A percentile compares a stretch with the other conserved stretches of the same genome.
Conservation (phyloP, 768 basidiomycete genomes). For the Trichaptum fuscoviolaceum region DNA sequence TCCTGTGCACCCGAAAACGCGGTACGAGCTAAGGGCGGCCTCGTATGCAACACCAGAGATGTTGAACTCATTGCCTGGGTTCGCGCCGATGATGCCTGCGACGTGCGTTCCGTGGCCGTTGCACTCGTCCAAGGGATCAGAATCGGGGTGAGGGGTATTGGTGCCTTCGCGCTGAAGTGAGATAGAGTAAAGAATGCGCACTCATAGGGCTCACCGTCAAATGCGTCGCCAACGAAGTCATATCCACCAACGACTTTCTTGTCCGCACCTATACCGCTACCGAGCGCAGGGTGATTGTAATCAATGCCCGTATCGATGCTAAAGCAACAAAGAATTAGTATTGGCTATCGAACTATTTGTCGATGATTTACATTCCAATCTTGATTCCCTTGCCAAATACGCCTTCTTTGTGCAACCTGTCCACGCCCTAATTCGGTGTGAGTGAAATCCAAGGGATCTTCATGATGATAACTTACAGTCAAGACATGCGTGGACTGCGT, state of each 20-base stretch:
- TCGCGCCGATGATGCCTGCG: slow-evolving; percentile 57
- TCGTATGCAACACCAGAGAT: slow-evolving; percentile 66
- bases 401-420: slow-evolving; percentile 58
- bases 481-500: slow-evolving; percentile 47
- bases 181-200: neutral
- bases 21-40: slow-evolving; percentile 47
- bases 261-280: slow-evolving; percentile 50
- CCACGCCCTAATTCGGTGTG: slow-evolving; percentile 41
- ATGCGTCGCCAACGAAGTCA: slow-evolving; percentile 55
- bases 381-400: slow-evolving; percentile 61
- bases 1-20: slow-evolving; percentile 58
- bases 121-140: slow-evolving; percentile 50
- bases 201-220: slow-evolving; percentile 29
- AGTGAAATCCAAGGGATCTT: neutral
- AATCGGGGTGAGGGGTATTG: slow-evolving; percentile 45
- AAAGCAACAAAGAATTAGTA: neutral
- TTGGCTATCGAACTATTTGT: neutral
- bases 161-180: slow-evolving; percentile 22
- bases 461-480: slow-evolving; percentile 33
- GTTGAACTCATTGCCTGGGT: slow-evolving; percentile 55
- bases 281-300: slow-evolving; percentile 51
- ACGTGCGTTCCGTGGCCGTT: slow-evolving; percentile 53
- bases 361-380: slow-evolving; percentile 49
- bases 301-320: slow-evolving; percentile 49
- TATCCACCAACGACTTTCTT: slow-evolving; percentile 46